A percentile compares a stretch with the other conserved stretches of the same genome.
Conservation (phyloP, 345 rosid species). For the Hibiscus syriacus region DNA sequence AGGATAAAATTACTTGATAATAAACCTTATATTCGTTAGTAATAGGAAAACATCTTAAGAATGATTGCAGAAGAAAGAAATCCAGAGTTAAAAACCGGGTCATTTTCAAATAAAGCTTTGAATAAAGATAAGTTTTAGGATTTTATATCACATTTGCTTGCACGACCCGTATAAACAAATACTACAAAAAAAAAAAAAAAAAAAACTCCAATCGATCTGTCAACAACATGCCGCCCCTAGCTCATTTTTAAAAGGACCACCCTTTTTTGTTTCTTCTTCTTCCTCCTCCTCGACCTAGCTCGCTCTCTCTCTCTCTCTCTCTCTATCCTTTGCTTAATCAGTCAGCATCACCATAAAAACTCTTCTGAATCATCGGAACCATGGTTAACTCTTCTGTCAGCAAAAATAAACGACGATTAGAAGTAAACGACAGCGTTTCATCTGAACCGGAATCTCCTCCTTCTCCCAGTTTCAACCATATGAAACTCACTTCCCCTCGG, state of each 20-base stretch:
- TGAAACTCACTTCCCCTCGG: conserved; percentile 51
- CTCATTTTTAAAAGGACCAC: conserved; percentile 24
- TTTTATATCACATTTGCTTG: too few relatives aligned
- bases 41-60: too few relatives aligned
- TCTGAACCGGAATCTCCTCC: conserved; percentile 53
- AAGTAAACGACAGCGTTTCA: conserved; percentile 34
- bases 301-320: conserved; percentile 13
- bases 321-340: neutral
- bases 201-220: too few relatives aligned
- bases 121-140: too few relatives aligned
- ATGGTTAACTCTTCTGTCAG: conserved; percentile 17
- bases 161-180: too few relatives aligned
- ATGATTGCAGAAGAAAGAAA: too few relatives aligned
- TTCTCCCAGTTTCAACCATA: conserved; percentile 25
- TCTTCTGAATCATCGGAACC: neutral
- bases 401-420: conserved; percentile 14
- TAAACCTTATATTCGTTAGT: too few relatives aligned
- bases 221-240: conserved; percentile 30
- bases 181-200: too few relatives aligned
- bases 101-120: too few relatives aligned
- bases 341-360: neutral
- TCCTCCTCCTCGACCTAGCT: conserved; percentile 29
- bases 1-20: too few relatives aligned
- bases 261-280: conserved; percentile 16
- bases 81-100: too few relatives aligned